phyloP scores from a whole-genome alignment of 805 yeast genomes.

The Pichia cephalocereana region DNA sequence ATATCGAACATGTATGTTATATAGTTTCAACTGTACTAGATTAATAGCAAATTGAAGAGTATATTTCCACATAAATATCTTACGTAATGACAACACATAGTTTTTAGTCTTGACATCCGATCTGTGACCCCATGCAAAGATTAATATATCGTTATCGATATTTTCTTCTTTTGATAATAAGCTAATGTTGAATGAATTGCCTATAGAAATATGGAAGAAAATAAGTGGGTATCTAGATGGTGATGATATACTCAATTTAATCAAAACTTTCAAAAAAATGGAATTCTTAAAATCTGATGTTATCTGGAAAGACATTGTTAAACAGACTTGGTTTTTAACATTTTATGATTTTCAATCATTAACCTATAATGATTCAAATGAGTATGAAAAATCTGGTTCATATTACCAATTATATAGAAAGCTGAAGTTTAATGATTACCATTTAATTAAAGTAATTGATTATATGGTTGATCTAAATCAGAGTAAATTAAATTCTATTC shows the following conservation, averaged over 20 bases:
- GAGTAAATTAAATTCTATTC: not conserved
- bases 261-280: constrained; percentile 4
- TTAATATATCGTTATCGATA: no score
- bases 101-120: no score
- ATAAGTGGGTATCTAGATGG: constrained; percentile 6
- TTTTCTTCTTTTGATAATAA: no score
- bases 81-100: no score
- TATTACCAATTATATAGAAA: constrained; percentile 1
- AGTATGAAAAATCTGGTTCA: not conserved
- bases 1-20: no score
- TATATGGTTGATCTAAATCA: no score
- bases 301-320: constrained; percentile 14
- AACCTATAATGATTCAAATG: not conserved
- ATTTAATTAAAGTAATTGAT: not conserved
- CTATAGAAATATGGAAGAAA: constrained; percentile 17
- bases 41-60: no score
- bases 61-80: no score
- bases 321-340: not conserved
- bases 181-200: constrained; percentile 1
- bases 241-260: constrained; percentile 9
- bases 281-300: constrained; percentile 7
- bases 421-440: constrained; percentile 1
- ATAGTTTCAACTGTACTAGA: no score
- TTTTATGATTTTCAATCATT: constrained; percentile 1
- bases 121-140: no score